Evolutionary conservation across 768 basidiomycete genomes (phyloP), one percentile per base, ranked within the genome.

Genomic region (Erythrobasidium yunnanense): DNA sequence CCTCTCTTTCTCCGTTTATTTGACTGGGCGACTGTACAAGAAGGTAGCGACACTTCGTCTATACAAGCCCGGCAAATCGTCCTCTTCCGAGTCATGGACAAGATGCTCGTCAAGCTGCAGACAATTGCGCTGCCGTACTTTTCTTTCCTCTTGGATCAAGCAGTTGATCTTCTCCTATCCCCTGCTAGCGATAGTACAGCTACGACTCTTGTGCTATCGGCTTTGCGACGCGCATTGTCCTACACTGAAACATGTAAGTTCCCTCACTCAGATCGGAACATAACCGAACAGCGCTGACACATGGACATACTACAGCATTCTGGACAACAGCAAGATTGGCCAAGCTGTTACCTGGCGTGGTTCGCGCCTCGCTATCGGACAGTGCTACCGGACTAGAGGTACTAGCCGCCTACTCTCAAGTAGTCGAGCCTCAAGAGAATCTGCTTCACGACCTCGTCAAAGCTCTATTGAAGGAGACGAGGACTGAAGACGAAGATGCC

Each of bases 61-160:
- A 74, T 77, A 6, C 56, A 72, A 22, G 77, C 79, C 13, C 81
- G 85, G 25, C 84, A 83, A 71, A 79, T 84, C 22, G 84, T 84
- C 0, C 88, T 96, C 72, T 85, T 85, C 70, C 83, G 83, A 67
- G 77, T 88, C 17, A 87, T 92, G 73, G 78, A 79, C 23, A 79
- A 82, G 0, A 78, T 99, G 17, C 78, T 52, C 35, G 6, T 53
- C 27, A 57, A 23, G 23, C 51, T 60, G 49, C 63, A 90, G 88
- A 83, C 79, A 23, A 79, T 96, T 72, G 90, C 97, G 83, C 87
- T 85, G 17, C 89, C 92, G 0, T 97, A 96, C 77, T 87, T 90
- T 81, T 81, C 85, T 6, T 85, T 85, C 76, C 75, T 90, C 49
- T 74, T 90, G 42, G 80, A 81, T 66, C 82, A 87, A 8, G 82